Base-by-base conservation (phyloP, 345 rosid genomes). In the Hirschfeldia incana region DNA sequence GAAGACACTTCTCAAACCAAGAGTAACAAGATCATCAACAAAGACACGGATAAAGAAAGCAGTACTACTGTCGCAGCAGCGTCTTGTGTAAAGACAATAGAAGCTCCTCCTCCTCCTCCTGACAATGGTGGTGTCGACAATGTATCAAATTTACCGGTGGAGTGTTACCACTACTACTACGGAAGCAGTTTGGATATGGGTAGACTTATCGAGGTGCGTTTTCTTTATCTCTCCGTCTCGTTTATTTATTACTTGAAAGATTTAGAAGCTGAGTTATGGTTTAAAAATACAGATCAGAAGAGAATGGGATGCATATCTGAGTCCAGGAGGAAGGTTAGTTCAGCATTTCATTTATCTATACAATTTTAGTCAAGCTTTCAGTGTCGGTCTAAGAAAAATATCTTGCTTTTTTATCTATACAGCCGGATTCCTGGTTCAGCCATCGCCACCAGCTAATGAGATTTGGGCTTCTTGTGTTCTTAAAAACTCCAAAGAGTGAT, bases 171-270 rank as follows among this genome's bases (percentile, higher is more conserved):
- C 78, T 89, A 95, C 74, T 93, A 93, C 77, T 91, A 91, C 42
- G 97, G 98, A 73, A 93, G 97, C 86, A 88, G 76, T 84, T 66
- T 84, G 9, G 97, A 93, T 74, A 86, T 93, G 82, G 96, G 97
- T 39, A 93, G 93, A 34, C 94, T 95, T 33, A 88, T 93, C 55
- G 97, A 93, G 97, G 99, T 92, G 67, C 5, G 76, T 72, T 70
- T 78, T 49, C 27, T 27, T 46, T 62, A 26, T n/a, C 11, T 44
- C 49, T 16, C 27, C 5, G 0, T 69, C 51, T 51, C 65, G 62
- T 62, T 53, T 16, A 10, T 65, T 4, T 51, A 28, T 11, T 2
- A 5, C 27, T 3, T 8, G 8, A 10, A 33, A 71, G 32, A 63
- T 65, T 29, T 1, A 21, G 21, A 21, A 42, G 46, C 59, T 71